Conservation (phyloP, 441 rosid genomes). For the Pelargonium myrrhifolium region DNA sequence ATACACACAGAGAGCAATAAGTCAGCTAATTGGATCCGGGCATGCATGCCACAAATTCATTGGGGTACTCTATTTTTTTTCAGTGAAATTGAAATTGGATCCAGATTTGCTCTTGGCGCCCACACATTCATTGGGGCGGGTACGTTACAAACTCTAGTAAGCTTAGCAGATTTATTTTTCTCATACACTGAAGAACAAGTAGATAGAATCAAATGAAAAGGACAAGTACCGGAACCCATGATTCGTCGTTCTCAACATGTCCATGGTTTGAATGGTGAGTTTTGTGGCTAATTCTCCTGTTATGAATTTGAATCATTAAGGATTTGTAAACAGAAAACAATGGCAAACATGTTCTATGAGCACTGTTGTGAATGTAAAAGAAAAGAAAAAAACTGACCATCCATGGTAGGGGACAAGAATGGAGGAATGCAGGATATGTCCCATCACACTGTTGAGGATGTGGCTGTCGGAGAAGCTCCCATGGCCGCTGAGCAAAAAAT, state of each 20-base stretch:
- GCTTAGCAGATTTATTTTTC: no score
- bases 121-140: no score
- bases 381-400: conserved; percentile 41
- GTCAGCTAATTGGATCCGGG: no score
- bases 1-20: no score
- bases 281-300: conserved; percentile 92
- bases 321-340: not conserved
- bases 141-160: no score
- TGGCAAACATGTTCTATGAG: not conserved
- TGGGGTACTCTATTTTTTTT: no score
- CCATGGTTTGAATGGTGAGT: conserved; percentile 92
- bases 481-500: conserved; percentile 57
- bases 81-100: no score
- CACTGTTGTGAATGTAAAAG: not conserved
- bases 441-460: conserved; percentile 56
- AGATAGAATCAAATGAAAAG: not conserved
- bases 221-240: conserved; percentile 77
- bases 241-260: conserved; percentile 75
- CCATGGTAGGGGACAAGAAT: conserved; percentile 94
- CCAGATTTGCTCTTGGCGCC: no score
- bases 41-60: no score
- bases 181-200: not conserved
- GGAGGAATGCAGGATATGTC: conserved; percentile 77
- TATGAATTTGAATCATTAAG: conserved; percentile 7
- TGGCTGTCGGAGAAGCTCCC: conserved; percentile 81